A percentile compares a stretch with the other conserved stretches of the same genome.
These are phyloP conservation scores for Knoxdaviesia capensis DNA, from an alignment of 2,329 filamentous ascomycete species.

Conservation along the genomic window DNA sequence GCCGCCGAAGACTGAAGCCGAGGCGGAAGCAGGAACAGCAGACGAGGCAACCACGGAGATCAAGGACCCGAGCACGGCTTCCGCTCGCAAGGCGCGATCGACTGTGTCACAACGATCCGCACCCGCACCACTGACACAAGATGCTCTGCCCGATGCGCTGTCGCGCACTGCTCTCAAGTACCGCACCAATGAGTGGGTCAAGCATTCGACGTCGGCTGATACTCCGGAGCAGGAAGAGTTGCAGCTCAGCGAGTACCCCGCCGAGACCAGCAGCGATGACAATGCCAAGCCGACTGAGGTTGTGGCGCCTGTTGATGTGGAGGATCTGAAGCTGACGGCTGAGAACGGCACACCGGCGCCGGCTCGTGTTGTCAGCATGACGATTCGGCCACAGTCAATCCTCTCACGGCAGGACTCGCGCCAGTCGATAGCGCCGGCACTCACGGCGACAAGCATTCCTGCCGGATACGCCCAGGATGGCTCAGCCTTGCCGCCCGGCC, in stretches of 20 bases:
- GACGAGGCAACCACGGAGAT: slow-evolving; percentile 1
- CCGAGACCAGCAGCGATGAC: slow-evolving; percentile 9
- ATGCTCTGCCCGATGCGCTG: slow-evolving; percentile 45
- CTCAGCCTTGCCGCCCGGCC: not conserved
- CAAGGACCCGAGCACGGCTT: slow-evolving; percentile 1
- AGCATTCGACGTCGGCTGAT: slow-evolving; percentile 65
- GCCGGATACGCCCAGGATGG: not conserved
- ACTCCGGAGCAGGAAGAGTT: slow-evolving; percentile 44
- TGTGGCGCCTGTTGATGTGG: slow-evolving; percentile 40
- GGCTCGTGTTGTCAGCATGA: not conserved
- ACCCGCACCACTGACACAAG: slow-evolving; percentile 30
- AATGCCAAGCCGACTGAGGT: slow-evolving; percentile 18
- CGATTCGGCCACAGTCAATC: not conserved
- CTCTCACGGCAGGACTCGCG: not conserved
- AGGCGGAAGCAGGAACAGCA: slow-evolving; percentile 2
- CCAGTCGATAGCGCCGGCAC: not conserved
- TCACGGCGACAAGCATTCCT: not conserved
- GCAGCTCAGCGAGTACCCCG: slow-evolving; percentile 20
- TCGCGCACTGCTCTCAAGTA: slow-evolving; percentile 67
- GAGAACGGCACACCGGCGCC: slow-evolving; percentile 14
- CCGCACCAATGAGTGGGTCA: slow-evolving; percentile 90
- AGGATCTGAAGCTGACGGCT: slow-evolving; percentile 44
- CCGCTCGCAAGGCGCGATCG: slow-evolving; percentile 17
- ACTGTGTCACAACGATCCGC: slow-evolving; percentile 20
- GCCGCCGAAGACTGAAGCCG: slow-evolving; percentile 3